Percentiles rank a stretch among this genome's conserved stretches.
Conservation (phyloP, 306 rosid genomes). For the Malus orientalis region DNA sequence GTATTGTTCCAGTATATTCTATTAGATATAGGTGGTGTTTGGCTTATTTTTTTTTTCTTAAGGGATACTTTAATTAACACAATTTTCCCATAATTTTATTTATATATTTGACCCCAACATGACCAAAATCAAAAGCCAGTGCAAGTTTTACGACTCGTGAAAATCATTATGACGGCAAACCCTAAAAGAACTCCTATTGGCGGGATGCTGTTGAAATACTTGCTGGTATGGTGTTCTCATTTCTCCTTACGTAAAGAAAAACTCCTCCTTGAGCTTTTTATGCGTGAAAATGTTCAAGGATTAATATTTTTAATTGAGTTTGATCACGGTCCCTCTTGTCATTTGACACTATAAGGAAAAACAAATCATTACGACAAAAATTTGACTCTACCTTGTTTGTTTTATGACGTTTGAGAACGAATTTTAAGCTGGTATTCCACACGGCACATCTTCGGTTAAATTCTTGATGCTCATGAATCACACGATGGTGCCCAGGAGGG, state of each 20-base stretch:
- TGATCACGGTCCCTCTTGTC: not conserved
- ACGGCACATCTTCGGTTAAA: too few species aligned
- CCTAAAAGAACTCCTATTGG: not conserved
- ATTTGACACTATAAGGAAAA: not conserved
- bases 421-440: too few species aligned
- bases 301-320: not conserved
- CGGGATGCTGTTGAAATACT: too few species aligned
- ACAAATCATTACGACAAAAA: not conserved
- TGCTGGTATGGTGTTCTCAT: too few species aligned
- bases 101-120: not conserved
- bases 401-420: too few species aligned
- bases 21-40: too few species aligned
- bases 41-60: not conserved
- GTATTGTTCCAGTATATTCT: too few species aligned
- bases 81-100: not conserved
- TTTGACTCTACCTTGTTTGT: not conserved
- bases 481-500: fast-evolving
- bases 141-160: not conserved
- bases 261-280: not conserved
- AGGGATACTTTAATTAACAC: not conserved
- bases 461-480: too few species aligned
- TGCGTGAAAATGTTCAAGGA: not conserved
- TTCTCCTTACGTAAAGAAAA: too few species aligned
- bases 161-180: not conserved
- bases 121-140: not conserved